Percentiles rank a stretch among this genome's conserved stretches.
Conservation (phyloP, 345 rosid genomes). For the Heritiera littoralis region DNA sequence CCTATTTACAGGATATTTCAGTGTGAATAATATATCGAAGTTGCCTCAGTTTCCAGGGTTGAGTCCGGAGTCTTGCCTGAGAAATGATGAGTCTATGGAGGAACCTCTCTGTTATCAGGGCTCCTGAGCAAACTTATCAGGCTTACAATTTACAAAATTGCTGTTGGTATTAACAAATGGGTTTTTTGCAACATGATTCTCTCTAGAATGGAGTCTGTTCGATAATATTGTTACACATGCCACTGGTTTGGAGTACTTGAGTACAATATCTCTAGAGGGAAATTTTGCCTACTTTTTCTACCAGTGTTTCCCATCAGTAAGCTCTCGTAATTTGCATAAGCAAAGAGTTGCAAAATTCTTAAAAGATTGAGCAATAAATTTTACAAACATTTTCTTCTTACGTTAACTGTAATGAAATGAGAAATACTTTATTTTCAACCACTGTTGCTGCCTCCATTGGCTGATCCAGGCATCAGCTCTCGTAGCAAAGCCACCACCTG, state of each 20-base stretch:
- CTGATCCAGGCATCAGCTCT: constrained; percentile 67
- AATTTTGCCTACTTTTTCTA: not conserved
- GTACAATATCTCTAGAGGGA: not conserved
- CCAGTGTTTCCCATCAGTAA: not conserved
- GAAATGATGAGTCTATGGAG: not conserved
- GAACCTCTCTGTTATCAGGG: not conserved
- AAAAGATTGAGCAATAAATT: constrained; percentile 23
- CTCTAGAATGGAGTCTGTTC: not conserved
- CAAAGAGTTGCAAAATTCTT: constrained; percentile 27
- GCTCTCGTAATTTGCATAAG: not conserved
- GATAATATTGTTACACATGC: not conserved
- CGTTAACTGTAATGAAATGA: constrained; percentile 24
- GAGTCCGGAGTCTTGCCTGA: not conserved
- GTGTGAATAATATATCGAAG: too few relatives aligned
- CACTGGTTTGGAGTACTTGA: not conserved
- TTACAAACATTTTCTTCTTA: constrained; percentile 26
- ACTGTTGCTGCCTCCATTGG: constrained; percentile 63
- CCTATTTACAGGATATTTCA: too few relatives aligned
- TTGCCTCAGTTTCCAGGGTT: too few relatives aligned
- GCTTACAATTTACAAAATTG: not conserved
- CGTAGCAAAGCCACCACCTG: constrained; percentile 85
- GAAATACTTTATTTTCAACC: constrained; percentile 34
- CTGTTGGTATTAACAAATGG: not conserved
- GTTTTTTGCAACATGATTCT: not conserved
- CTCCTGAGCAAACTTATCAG: not conserved